Evolutionary conservation across 73 alveolate genomes (phyloP).

Genomic region (Blepharisma stoltei): DNA sequence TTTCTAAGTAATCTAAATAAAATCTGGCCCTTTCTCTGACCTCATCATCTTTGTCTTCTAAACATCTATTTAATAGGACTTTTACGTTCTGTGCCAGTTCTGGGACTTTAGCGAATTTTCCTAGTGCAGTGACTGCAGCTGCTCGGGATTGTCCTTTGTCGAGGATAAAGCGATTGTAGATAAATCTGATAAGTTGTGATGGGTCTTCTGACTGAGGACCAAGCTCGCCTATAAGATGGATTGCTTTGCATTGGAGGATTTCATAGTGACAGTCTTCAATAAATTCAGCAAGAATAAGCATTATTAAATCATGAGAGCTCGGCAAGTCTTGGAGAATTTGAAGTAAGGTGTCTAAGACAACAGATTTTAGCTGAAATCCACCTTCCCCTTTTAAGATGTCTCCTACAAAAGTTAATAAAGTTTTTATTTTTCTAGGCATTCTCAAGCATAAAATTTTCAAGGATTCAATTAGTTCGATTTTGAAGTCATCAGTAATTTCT

Average conservation of each 20-base stretch:
- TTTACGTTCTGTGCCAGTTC: conserved; percentile 60
- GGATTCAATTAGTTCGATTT: conserved; percentile 59
- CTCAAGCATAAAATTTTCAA: conserved; percentile 49
- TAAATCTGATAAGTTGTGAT: conserved; percentile 71
- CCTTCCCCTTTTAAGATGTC: conserved; percentile 79
- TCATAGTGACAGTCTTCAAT: conserved; percentile 87
- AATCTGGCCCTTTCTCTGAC: conserved; percentile 91
- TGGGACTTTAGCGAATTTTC: conserved; percentile 72
- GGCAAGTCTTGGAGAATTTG: conserved; percentile 58
- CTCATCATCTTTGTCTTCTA: conserved; percentile 86
- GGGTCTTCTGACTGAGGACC: conserved; percentile 74
- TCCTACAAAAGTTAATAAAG: conserved; percentile 65
- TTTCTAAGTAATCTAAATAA: conserved; percentile 46
- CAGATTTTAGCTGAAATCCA: conserved; percentile 64
- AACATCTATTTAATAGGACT: conserved; percentile 63
- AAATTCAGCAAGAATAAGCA: conserved; percentile 78
- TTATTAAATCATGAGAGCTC: conserved; percentile 56
- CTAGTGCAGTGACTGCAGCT: conserved; percentile 88
- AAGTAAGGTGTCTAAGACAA: conserved; percentile 70
- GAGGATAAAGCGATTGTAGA: conserved; percentile 82
- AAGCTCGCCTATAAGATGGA: conserved; percentile 80
- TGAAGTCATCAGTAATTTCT: conserved; percentile 64
- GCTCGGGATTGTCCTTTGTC: conserved; percentile 85
- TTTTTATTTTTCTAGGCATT: conserved; percentile 68
- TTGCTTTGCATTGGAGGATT: conserved; percentile 66